These are phyloP conservation scores for Trematosphaeria pertusa DNA, from an alignment of 2,329 filamentous ascomycete genomes.

Conservation along the genomic window DNA sequence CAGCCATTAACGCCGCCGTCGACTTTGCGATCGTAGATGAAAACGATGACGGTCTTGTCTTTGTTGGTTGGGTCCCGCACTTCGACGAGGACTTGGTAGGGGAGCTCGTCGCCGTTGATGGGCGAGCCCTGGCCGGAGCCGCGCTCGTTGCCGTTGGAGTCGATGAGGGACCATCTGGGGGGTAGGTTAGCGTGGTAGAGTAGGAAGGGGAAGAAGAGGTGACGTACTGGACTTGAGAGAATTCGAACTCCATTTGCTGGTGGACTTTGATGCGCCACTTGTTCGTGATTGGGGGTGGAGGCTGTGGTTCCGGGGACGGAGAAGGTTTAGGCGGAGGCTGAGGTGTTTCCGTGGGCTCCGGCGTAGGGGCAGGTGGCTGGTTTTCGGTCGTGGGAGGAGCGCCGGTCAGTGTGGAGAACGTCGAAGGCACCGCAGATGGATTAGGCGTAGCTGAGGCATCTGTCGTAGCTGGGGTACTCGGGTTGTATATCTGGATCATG, in stretches of 20 bases:
- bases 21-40: conserved; percentile 4
- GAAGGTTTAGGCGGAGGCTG: conserved; percentile 2
- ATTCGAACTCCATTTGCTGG: conserved; percentile 3
- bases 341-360: conserved; percentile 6
- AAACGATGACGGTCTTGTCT: conserved; percentile 3
- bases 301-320: not conserved
- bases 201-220: not conserved
- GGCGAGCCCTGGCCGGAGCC: conserved; percentile 1
- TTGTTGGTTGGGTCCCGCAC: conserved; percentile 7
- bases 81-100: conserved; percentile 3
- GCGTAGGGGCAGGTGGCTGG: conserved; percentile 5
- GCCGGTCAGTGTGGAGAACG: conserved; percentile 1
- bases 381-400: conserved; percentile 1
- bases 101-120: conserved; percentile 4
- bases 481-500: no score
- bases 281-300: conserved; percentile 1
- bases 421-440: not conserved
- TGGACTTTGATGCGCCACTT: conserved; percentile 4
- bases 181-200: not conserved
- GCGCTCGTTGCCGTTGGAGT: conserved; percentile 4
- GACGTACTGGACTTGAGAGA: conserved; percentile 3
- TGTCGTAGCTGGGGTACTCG: no score
- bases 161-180: conserved; percentile 6
- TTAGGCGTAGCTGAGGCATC: not conserved
- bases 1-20: no score